phyloP scores from a whole-genome alignment of 148 eudicot genomes.

The Nyssa sinensis region DNA sequence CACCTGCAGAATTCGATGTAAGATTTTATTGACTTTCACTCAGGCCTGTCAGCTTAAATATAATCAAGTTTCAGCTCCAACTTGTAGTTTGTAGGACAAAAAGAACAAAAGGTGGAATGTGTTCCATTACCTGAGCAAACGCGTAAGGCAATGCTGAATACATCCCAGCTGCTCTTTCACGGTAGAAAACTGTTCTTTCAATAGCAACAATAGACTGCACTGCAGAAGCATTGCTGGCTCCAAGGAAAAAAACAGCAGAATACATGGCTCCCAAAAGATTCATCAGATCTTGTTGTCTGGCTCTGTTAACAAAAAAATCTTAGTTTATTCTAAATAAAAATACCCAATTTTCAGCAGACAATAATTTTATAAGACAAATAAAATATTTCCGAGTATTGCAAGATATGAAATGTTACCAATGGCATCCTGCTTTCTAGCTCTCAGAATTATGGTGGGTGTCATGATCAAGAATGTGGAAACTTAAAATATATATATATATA shows the following conservation, averaged over 20 bases:
- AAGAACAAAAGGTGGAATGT: neutral
- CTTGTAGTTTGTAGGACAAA: neutral
- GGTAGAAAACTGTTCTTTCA: constrained; percentile 82
- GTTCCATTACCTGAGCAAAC: constrained; percentile 58
- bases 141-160: constrained; percentile 80
- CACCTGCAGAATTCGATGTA: constrained; percentile 38
- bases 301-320: constrained; percentile 2
- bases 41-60: neutral
- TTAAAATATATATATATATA: too few relatives aligned
- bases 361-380: neutral
- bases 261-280: constrained; percentile 67
- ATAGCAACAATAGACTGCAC: constrained; percentile 74
- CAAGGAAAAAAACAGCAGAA: constrained; percentile 63
- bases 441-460: neutral
- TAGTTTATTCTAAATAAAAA: neutral
- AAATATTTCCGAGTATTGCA: neutral
- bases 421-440: neutral
- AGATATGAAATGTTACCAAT: too few relatives aligned
- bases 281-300: constrained; percentile 19
- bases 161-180: constrained; percentile 94
- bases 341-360: constrained; percentile 1
- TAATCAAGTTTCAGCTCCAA: neutral
- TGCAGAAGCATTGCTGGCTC: constrained; percentile 70
- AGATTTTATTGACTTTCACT: too few relatives aligned
- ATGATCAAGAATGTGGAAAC: too few relatives aligned